Conservation (phyloP, 2,329 filamentous ascomycete species). For the Aspergillus candidus region DNA sequence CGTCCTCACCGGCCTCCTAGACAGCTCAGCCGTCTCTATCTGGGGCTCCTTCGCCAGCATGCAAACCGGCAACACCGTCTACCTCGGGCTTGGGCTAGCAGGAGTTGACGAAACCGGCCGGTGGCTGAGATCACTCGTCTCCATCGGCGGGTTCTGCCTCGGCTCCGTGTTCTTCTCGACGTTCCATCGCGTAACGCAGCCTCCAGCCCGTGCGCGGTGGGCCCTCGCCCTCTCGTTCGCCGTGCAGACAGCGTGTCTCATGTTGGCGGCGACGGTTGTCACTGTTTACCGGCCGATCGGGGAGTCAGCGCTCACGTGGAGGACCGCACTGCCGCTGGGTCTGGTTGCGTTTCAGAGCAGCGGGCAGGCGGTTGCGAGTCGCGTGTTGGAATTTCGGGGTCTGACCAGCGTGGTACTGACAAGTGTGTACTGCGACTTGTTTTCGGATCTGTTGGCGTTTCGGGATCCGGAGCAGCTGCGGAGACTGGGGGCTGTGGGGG, state of each 20-base stretch:
- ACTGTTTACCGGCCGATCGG: slow-evolving; percentile 42
- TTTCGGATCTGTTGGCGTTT: slow-evolving; percentile 53
- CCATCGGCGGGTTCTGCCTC: slow-evolving; percentile 65
- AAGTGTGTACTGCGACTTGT: slow-evolving; percentile 74
- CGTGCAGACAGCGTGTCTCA: slow-evolving; percentile 47
- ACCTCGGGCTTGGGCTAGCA: slow-evolving; percentile 64
- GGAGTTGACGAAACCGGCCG: slow-evolving; percentile 49
- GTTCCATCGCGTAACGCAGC: slow-evolving; percentile 53
- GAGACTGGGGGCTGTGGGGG: slow-evolving; percentile 45
- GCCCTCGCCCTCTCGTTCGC: slow-evolving; percentile 48
- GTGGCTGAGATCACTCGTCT: slow-evolving; percentile 67
- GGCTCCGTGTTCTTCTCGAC: slow-evolving; percentile 34
- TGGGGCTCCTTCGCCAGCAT: slow-evolving; percentile 79
- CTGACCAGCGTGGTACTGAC: slow-evolving; percentile 75
- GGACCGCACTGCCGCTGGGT: slow-evolving; percentile 60
- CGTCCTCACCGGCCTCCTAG: slow-evolving; percentile 68
- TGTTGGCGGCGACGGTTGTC: slow-evolving; percentile 50
- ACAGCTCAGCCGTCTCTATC: slow-evolving; percentile 68
- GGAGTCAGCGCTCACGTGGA: slow-evolving; percentile 46
- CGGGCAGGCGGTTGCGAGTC: slow-evolving; percentile 69
- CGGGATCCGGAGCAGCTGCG: slow-evolving; percentile 50
- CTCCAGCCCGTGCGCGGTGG: slow-evolving; percentile 37
- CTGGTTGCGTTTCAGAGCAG: slow-evolving; percentile 70
- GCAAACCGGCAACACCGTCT: slow-evolving; percentile 82
- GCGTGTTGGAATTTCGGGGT: slow-evolving; percentile 62